Evolutionary conservation across 371 early-diverging fungal species (phyloP).

Genomic region (Lichtheimia ramosa): DNA sequence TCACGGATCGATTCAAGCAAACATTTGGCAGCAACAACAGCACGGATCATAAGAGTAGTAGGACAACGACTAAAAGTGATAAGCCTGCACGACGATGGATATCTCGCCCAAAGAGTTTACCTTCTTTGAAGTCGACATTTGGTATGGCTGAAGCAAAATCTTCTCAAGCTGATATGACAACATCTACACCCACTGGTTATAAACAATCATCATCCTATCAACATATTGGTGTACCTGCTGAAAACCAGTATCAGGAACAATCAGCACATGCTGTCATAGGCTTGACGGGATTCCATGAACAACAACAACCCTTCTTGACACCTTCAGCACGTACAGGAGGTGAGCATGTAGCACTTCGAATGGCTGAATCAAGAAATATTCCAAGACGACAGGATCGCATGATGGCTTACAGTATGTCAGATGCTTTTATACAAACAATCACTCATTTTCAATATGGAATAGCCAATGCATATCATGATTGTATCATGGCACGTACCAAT

Average conservation of each 20-base stretch:
- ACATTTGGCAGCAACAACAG: conserved; percentile 8
- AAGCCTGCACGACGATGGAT: conserved; percentile 7
- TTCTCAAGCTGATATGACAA: too few relatives aligned
- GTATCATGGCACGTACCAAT: conserved; percentile 22
- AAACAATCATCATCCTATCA: not conserved
- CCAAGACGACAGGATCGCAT: conserved; percentile 12
- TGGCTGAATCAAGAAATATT: conserved; percentile 4
- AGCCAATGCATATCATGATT: conserved; percentile 28
- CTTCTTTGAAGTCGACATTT: not conserved
- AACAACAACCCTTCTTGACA: conserved; percentile 9
- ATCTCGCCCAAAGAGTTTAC: conserved; percentile 11
- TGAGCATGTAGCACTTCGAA: conserved; percentile 7
- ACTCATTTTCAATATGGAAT: not conserved
- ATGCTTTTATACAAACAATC: not conserved
- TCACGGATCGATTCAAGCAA: conserved; percentile 16
- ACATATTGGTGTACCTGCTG: not conserved
- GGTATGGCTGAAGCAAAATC: too few relatives aligned
- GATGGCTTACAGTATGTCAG: conserved; percentile 11
- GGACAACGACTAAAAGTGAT: not conserved
- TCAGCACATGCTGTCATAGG: not conserved
- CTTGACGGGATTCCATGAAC: not conserved
- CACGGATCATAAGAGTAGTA: not conserved
- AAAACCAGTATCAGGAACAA: not conserved
- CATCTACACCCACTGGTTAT: not conserved
- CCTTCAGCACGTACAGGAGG: conserved; percentile 12